These are phyloP conservation scores for Juglanconis juglandina DNA, from an alignment of 2,329 filamentous ascomycete genomes.

Conservation along the genomic window DNA sequence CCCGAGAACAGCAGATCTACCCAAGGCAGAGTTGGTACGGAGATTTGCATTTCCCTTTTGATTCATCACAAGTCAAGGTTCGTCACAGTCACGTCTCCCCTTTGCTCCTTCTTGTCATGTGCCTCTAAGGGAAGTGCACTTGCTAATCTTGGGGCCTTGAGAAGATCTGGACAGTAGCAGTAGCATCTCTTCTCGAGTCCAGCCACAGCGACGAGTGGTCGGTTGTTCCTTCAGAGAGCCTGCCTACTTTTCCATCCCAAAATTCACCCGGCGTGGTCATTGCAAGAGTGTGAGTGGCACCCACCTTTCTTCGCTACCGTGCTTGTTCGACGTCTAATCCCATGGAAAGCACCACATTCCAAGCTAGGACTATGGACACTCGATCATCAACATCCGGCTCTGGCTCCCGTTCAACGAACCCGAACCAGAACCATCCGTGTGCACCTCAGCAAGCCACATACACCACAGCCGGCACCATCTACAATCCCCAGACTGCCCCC, in stretches of 20 bases:
- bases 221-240: not conserved
- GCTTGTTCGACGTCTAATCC: not conserved
- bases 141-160: not conserved
- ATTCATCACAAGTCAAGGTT: not conserved
- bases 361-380: not conserved
- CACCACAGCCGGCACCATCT: slow-evolving; percentile 56
- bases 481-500: slow-evolving; percentile 43
- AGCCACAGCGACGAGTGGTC: not conserved
- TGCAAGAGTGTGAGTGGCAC: not conserved
- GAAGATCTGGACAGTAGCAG: too few species aligned
- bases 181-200: not conserved
- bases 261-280: not conserved
- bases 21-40: not conserved
- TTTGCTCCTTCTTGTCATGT: not conserved
- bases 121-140: not conserved
- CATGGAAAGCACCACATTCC: not conserved
- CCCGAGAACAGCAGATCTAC: too few species aligned
- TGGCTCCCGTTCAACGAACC: slow-evolving; percentile 15
- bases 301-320: not conserved
- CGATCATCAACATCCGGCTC: slow-evolving; percentile 14
- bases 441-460: slow-evolving; percentile 40
- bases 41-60: too few species aligned
- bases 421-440: slow-evolving; percentile 2
- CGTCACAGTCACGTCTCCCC: not conserved
- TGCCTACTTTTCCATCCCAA: not conserved